Base-by-base conservation (phyloP, 768 basidiomycete species). In the Tephrocybe sp. region DNA sequence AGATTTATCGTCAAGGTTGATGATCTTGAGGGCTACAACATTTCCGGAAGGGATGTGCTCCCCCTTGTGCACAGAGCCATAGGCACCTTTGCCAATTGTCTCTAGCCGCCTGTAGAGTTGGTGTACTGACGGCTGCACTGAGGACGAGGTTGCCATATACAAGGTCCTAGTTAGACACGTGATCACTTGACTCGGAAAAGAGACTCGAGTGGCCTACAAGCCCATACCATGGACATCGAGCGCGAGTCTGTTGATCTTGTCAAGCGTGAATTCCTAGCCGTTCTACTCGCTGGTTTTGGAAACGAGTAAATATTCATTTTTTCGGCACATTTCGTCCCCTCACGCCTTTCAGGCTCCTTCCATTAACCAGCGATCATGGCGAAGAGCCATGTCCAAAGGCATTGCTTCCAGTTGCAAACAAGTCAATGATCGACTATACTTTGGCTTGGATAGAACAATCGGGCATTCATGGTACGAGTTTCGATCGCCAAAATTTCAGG, bases 1-100 rank as follows among this genome's bases (percentile, higher is more conserved):
- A 87, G 83, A 21, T 88, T 95, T 57, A 38, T 57, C 56, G 70
- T 98, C 97, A 57, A 98, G 86, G 70, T 98, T 92, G 74, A 99
- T 98, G 68, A 98, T 95, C 73, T 99, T 99, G 72, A 98, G 84
- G 15, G 95, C 97, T 27, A 99, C 92, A 47, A 94, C 78, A 48
- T 90, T 89, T 16, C 92, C 91, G 0, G 92, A 87, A 0, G 86
- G 78, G 42, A 89, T 79, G 59, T 98, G 88, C 47, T 84, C 74
- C 12, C 92, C 96, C 64, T 88, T 92, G 74, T 95, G 92, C 12
- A 99, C 96, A 8, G 92, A 92, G 37, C 97, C 96, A 69, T 94
- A 98, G 1, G 93, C 90, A 53, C 95, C 96, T 69, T 92, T 94
- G 26, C 96, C 95, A 27, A 96, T 79, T n/a, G 91, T 87, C 68